Conservation (phyloP, 208 protist species). For the Crithidia thermophila region DNA sequence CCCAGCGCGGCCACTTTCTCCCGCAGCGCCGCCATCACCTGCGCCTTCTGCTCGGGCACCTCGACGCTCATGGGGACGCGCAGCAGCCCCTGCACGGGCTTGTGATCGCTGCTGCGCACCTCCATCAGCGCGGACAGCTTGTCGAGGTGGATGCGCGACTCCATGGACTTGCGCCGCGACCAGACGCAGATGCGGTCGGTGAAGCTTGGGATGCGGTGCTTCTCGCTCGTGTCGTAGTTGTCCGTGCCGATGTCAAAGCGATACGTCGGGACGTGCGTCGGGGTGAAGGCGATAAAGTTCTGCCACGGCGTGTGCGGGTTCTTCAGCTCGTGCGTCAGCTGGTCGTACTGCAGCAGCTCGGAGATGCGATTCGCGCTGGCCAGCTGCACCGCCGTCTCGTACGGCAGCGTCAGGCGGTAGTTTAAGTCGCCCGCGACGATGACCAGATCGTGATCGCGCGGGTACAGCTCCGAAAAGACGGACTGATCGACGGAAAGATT, state of each 20-base stretch:
- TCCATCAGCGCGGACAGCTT: conserved; percentile 46
- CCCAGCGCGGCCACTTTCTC: conserved; percentile 47
- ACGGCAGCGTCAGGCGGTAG: conserved; percentile 86
- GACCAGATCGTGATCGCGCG: conserved; percentile 85
- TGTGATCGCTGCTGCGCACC: conserved; percentile 83
- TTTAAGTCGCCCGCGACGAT: conserved; percentile 94
- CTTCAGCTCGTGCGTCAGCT: conserved; percentile 71
- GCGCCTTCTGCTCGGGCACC: conserved; percentile 49
- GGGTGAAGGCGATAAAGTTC: conserved; percentile 72
- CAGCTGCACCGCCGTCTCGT: conserved; percentile 69
- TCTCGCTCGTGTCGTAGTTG: conserved; percentile 93
- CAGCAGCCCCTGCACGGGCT: conserved; percentile 73
- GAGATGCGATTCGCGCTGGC: conserved; percentile 30
- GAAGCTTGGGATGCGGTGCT: conserved; percentile 88
- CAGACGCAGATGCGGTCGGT: conserved; percentile 89
- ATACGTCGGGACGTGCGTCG: conserved; percentile 90
- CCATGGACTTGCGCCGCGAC: conserved; percentile 43
- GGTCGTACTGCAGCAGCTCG: conserved; percentile 78
- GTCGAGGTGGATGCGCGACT: conserved; percentile 49
- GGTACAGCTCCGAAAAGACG: conserved; percentile 53
- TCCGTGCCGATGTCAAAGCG: conserved; percentile 90
- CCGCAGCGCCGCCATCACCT: conserved; percentile 54
- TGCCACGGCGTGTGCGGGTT: conserved; percentile 79
- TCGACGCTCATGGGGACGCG: conserved; percentile 71
- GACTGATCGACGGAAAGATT: conserved; percentile 16